Evolutionary conservation across 805 yeast genomes (phyloP), one percentile per base, ranked within the genome.

Genomic region (Wickerhamiella brachini): DNA sequence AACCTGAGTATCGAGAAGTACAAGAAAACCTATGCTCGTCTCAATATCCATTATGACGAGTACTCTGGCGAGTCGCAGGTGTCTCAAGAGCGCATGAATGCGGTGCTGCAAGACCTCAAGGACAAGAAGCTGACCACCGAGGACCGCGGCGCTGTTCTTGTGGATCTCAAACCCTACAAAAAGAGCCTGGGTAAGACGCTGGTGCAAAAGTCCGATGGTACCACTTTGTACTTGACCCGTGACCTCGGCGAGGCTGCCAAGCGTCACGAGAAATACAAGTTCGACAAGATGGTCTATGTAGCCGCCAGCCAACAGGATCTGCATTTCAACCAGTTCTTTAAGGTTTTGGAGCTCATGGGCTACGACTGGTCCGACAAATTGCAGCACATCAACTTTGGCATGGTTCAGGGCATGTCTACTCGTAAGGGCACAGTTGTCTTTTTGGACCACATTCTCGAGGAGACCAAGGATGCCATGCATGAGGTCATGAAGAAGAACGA

Each of bases 371-470:
- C 95, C 48, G 71, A 78, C 56, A 76, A 75, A 53, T 72, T 90
- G 60, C 76, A 75, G 62, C 97, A 90, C 68, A 77, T 93, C 60
- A 90, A 84, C 71, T 93, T 89, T 61, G 99, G 99, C 68, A 84
- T 93, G 95, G 98, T 93, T 48, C 84, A 79, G 64, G 98, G 98
- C 61, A 93, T 93, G 99, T 84, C 95, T 24, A 93, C 98, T 53
- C 82, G 99, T 74, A 85, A 81, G 70, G 99, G 99, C 59, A 93
- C 95, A 37, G 99, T 93, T 56, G 97, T 93, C n/a, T 93, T 93
- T 76, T 76, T 93, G 62, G 96, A 93, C 69, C 83, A 79, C 63
- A 93, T 93, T 60, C 74, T 93, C 60, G 93, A 90, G 70, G 95
- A 87, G 68, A 88, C 96, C 53, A 85, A 85, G 71, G 86, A 84